phyloP scores from a whole-genome alignment of 768 basidiomycete genomes.

The Austroboletus festivus region DNA sequence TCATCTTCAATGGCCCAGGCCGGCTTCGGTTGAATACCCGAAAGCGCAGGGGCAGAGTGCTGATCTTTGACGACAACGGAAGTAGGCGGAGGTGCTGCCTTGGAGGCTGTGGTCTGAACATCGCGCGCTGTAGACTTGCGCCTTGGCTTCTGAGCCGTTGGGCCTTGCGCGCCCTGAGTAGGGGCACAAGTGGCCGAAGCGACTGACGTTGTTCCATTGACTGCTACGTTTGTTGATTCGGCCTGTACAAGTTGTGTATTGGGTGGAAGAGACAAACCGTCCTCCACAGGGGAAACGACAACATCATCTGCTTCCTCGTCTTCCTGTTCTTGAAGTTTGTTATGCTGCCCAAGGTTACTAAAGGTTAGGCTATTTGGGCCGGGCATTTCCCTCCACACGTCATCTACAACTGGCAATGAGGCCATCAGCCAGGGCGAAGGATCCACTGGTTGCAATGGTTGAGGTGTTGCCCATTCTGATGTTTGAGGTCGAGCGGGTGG shows the following conservation, averaged over 20 bases:
- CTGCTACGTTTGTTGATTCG: constrained; percentile 11
- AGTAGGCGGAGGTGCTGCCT: constrained; percentile 9
- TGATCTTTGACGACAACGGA: constrained; percentile 18
- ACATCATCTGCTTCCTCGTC: constrained; percentile 19
- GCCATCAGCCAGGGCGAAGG: constrained; percentile 56
- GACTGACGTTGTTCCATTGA: background rate
- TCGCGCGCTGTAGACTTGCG: constrained; percentile 29
- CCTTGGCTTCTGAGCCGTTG: constrained; percentile 24
- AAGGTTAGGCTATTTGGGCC: constrained; percentile 53
- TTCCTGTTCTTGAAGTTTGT: constrained; percentile 46
- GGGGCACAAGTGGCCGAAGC: constrained; percentile 13
- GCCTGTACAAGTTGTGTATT: constrained; percentile 11
- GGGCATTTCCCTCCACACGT: constrained; percentile 43
- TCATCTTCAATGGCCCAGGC: constrained; percentile 74
- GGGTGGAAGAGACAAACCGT: constrained; percentile 14
- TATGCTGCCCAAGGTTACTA: constrained; percentile 58
- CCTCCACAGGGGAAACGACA: constrained; percentile 17
- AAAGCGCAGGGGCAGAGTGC: constrained; percentile 19
- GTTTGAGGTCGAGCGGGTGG: constrained; percentile 22
- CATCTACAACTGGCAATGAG: constrained; percentile 44
- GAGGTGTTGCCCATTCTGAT: constrained; percentile 38
- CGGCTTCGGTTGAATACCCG: constrained; percentile 40
- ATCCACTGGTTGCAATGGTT: constrained; percentile 30
- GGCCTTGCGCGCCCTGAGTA: constrained; percentile 12
- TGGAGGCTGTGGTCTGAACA: constrained; percentile 21